phyloP scores from a whole-genome alignment of 441 rosid genomes.

The Codiaeum variegatum region DNA sequence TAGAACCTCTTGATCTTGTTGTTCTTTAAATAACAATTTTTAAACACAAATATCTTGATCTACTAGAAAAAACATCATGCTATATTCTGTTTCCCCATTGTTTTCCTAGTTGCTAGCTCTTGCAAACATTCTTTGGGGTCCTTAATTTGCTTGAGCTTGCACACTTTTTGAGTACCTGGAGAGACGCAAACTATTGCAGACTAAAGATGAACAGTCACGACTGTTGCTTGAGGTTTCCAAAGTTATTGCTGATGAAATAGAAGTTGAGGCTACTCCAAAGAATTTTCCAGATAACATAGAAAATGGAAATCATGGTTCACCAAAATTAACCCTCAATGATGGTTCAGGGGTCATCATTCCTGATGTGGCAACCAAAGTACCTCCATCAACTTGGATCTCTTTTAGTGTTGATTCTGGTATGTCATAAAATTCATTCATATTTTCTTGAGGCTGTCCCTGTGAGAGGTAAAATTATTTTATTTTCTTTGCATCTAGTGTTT shows the following conservation, averaged over 20 bases:
- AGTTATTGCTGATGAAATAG: slow-evolving; percentile 58
- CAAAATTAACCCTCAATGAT: slow-evolving; percentile 27
- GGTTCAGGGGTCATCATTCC: slow-evolving; percentile 26
- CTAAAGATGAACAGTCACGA: slow-evolving; percentile 59
- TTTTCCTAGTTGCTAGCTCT: neutral
- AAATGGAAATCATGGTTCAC: slow-evolving; percentile 33
- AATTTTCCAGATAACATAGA: slow-evolving; percentile 29
- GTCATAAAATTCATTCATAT: slow-evolving; percentile 17
- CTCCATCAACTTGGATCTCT: slow-evolving; percentile 29
- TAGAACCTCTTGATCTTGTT: neutral
- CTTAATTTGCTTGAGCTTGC: slow-evolving; percentile 51
- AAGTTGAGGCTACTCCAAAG: slow-evolving; percentile 30
- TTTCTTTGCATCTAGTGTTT: neutral
- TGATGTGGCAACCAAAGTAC: slow-evolving; percentile 28
- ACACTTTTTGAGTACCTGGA: slow-evolving; percentile 75
- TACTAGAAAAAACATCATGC: neutral
- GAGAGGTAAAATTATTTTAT: neutral
- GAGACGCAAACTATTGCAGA: slow-evolving; percentile 61
- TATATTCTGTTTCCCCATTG: neutral
- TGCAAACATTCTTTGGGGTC: slow-evolving; percentile 20
- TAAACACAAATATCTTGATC: slow-evolving; percentile 1
- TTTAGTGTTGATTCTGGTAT: slow-evolving; percentile 34
- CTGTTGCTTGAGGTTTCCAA: slow-evolving; percentile 58
- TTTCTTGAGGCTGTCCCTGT: slow-evolving; percentile 9
- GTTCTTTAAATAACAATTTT: neutral